A percentile compares a stretch with the other conserved stretches of the same genome.
phyloP scores from a whole-genome alignment of 768 basidiomycete species.

The Hygrocybe coccinea region DNA sequence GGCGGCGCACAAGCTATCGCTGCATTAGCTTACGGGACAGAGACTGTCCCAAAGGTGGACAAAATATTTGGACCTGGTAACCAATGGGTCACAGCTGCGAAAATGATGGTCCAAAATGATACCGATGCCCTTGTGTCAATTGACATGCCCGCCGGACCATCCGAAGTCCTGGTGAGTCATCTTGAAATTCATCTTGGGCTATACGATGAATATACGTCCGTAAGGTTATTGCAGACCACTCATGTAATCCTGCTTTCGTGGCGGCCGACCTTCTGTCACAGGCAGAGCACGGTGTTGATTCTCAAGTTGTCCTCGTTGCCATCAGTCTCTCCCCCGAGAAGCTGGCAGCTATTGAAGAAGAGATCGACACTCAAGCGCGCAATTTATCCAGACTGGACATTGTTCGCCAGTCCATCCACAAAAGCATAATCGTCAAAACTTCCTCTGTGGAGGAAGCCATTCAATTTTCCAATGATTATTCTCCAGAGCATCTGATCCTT shows the following conservation, averaged over 20 bases:
- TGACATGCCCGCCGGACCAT: conserved; percentile 99
- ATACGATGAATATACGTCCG: background rate
- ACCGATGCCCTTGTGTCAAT: conserved; percentile 94
- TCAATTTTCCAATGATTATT: conserved; percentile 92
- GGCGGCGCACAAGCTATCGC: conserved; percentile 96
- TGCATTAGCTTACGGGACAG: conserved; percentile 94
- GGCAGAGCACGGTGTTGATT: conserved; percentile 97
- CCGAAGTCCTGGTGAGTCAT: conserved; percentile 84
- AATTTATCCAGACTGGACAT: conserved; percentile 87
- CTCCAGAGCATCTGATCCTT: conserved; percentile 94
- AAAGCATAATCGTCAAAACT: conserved; percentile 83
- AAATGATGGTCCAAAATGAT: conserved; percentile 99
- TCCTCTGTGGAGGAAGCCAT: conserved; percentile 69
- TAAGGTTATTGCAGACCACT: conserved; percentile 90
- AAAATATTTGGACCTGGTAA: conserved; percentile 99
- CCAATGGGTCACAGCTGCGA: conserved; percentile 99
- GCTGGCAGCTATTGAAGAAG: conserved; percentile 71
- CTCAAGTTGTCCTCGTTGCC: conserved; percentile 91
- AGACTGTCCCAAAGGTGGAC: conserved; percentile 94
- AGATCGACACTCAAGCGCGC: conserved; percentile 82
- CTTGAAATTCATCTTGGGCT: background rate
- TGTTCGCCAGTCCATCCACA: conserved; percentile 79
- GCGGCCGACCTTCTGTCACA: conserved; percentile 97
- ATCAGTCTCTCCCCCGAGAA: conserved; percentile 60
- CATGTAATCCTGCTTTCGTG: conserved; percentile 82